phyloP scores from a whole-genome alignment of 768 basidiomycete genomes.

The Exidia glandulosa region DNA sequence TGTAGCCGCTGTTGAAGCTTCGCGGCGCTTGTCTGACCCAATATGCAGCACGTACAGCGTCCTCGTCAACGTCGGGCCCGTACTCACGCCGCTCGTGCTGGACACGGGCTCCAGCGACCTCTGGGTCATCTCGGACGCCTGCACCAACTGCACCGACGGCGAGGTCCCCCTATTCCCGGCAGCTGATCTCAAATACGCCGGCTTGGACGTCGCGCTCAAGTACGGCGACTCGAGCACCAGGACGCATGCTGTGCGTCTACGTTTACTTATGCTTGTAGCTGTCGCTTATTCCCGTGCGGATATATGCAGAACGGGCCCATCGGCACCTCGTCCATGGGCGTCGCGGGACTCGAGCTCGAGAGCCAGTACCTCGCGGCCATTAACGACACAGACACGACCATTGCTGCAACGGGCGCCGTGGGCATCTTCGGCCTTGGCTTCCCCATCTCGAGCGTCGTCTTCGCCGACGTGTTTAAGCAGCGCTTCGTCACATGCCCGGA shows the following conservation, averaged over 20 bases:
- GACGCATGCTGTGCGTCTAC: constrained; percentile 38
- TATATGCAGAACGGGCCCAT: constrained; percentile 42
- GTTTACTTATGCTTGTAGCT: too few relatives aligned
- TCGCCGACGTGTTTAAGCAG: constrained; percentile 26
- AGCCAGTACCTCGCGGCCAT: constrained; percentile 57
- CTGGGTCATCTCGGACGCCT: constrained; percentile 58
- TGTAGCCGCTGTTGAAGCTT: neutral
- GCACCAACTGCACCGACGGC: constrained; percentile 30
- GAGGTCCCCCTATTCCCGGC: constrained; percentile 38
- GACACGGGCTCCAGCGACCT: constrained; percentile 74
- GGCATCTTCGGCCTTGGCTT: constrained; percentile 73
- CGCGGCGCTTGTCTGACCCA: neutral
- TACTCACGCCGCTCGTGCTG: constrained; percentile 43
- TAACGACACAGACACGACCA: constrained; percentile 54
- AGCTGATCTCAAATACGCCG: constrained; percentile 32
- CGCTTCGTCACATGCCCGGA: neutral
- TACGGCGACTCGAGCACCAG: constrained; percentile 68
- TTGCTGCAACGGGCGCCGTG: constrained; percentile 41
- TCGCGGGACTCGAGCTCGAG: constrained; percentile 40
- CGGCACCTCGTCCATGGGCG: constrained; percentile 43
- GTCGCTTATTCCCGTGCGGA: neutral
- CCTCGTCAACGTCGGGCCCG: constrained; percentile 43
- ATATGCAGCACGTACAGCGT: constrained; percentile 54
- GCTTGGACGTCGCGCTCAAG: constrained; percentile 35
- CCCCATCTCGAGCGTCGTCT: constrained; percentile 41